Evolutionary conservation across 805 yeast genomes (phyloP), one percentile per base, ranked within the genome.

Genomic region (Candida patagonica): DNA sequence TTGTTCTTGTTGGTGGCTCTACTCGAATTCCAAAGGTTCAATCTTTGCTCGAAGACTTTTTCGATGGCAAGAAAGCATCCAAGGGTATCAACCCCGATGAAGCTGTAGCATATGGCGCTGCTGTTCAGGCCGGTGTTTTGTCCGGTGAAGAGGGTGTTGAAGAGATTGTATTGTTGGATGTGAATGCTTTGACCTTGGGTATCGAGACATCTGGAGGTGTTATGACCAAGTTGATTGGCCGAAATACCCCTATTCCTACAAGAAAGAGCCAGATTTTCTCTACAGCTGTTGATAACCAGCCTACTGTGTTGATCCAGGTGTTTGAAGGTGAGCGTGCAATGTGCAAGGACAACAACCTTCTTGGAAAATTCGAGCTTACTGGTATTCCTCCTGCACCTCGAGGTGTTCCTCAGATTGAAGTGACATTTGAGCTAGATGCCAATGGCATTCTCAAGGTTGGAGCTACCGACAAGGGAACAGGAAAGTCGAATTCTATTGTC

Each of bases 21-120:
- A 92, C 98, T 42, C 85, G 97, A 76, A 92, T 89, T 70, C 98
- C 97, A 69, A 92, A 87, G 75, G 89, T 89, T 54, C 97, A 88
- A 72, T 82, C 84, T 68, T 74, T 89, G 57, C 75, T 89, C 53
- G 94, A 89, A 68, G 74, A 80, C 50, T 87, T 67, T 76, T 89
- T 89, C 62, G 78, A 81, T 59, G 95, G 95, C 57, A 89, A 92
- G 75, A 87, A 87, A 68, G 89, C 94, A 51, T 85, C 95, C 53
- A 89, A 88, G 76, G 89, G 95, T 57, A 89, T 89, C 60, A 89
- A 89, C 73, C 97, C 98, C 49, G 98, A 89, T 70, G 98, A 89
- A 74, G 98, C 98, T 63, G 97, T 89, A 59, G 98, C 97, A 32
- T 89, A 80, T 57, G 98, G 98, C 76, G 97, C 97, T 46, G 96